Evolutionary conservation across 331 rosid species (phyloP), one percentile per base, ranked within the genome.

Genomic region (Saraca asoca): DNA sequence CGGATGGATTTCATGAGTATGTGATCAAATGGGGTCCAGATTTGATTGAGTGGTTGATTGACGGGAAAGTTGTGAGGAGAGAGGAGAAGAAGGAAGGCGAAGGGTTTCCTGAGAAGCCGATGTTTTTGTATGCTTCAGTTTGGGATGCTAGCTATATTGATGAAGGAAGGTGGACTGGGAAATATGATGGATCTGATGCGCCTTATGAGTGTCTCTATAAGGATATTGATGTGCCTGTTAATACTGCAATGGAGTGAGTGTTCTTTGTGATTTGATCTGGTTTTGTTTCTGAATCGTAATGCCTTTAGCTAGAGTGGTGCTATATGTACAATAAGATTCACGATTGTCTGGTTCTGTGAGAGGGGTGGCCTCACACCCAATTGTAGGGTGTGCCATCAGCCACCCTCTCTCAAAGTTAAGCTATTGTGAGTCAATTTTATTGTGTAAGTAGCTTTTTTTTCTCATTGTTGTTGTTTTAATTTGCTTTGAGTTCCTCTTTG

Each of bases 81-180:
- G 90, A 66, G 17, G 75, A 70, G 81, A 66, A 15, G 70, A 81
- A 64, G 11, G 78, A 64, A 12, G 75, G 81, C 6, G 79, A 62
- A 17, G 78, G 29, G 42, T 85, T 80, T 24, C 90, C 85, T 0
- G 24, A 48, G 14, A 80, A 76, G 58, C 71, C 87, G 2, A 87
- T 85, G 88, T 87, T 72, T 74, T 60, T 87, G 71, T 87, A 82
- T 68, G 82, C 87, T 19, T 82, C 85, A 6, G 9, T 85, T 57
- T 85, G 90, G 94, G 80, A 84, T 65, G 90, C 88, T 0, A 87
- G 88, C 64, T 73, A 59, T 18, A 70, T 87, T 12, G 78, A 20
- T n/a, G 77, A 71, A 7, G 94, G 88, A 13, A 70, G 67, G 44
- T 87, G 94, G 90, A 60, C 86, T n/a, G 88, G 88, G 62, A 69